These are phyloP conservation scores for Fusarium pseudoanthophilum DNA, from an alignment of 2,329 filamentous ascomycete genomes.

Conservation along the genomic window DNA sequence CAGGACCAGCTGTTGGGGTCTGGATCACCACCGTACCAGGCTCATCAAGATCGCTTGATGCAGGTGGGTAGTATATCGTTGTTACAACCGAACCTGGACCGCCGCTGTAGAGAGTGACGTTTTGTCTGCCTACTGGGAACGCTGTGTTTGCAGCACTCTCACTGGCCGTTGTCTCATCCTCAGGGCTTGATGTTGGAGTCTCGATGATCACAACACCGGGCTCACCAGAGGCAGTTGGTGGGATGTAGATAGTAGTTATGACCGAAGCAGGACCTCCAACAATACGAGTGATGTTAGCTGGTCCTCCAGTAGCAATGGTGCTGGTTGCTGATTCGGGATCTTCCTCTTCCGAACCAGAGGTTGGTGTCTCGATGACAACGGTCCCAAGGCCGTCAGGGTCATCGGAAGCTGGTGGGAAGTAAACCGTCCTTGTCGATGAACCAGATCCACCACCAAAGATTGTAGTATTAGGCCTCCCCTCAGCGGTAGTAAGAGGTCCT, in stretches of 20 bases:
- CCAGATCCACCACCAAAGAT: not conserved
- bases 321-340: not conserved
- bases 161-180: not conserved
- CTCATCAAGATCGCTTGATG: not conserved
- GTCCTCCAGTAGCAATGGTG: not conserved
- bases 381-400: not conserved
- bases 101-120: constrained; percentile 5
- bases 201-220: constrained; percentile 9
- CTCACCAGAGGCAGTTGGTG: constrained; percentile 2
- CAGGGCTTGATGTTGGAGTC: not conserved
- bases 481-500: not conserved
- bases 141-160: not conserved
- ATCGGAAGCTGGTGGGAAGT: not conserved
- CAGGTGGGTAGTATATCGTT: constrained; percentile 12
- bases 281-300: not conserved
- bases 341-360: not conserved
- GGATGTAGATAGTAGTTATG: not conserved
- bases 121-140: not conserved
- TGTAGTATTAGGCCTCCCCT: not conserved
- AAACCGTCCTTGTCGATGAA: not conserved
- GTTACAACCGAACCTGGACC: not conserved
- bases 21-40: constrained; percentile 6
- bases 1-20: constrained; percentile 3
- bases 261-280: constrained; percentile 7
- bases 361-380: constrained; percentile 6